A percentile compares a stretch with the other conserved stretches of the same genome.
Conservation (phyloP, 2,329 filamentous ascomycete genomes). For the Thielaviopsis euricoi region DNA sequence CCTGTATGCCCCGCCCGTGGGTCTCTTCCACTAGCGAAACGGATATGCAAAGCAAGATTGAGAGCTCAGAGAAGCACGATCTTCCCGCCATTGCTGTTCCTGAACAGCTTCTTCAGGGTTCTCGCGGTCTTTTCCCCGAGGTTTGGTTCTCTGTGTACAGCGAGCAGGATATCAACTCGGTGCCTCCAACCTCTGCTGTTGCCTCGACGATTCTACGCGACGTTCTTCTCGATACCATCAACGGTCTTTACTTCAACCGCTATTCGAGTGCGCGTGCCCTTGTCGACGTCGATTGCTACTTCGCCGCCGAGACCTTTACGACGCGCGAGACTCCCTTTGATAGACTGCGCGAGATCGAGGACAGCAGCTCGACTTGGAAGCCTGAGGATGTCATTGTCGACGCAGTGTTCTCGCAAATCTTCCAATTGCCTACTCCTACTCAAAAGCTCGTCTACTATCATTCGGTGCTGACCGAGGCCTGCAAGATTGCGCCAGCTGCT, state of each 20-base stretch:
- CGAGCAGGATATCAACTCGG: constrained; percentile 74
- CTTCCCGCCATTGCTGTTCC: constrained; percentile 67
- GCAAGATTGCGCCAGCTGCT: constrained; percentile 90
- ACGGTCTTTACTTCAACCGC: constrained; percentile 83
- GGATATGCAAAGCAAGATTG: constrained; percentile 42
- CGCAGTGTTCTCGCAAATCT: constrained; percentile 87
- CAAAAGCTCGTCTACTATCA: constrained; percentile 97
- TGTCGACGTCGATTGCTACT: constrained; percentile 91
- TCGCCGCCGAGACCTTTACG: constrained; percentile 75
- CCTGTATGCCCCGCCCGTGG: constrained; percentile 52
- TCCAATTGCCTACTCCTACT: constrained; percentile 71
- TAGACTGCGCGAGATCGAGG: constrained; percentile 55
- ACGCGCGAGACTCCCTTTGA: constrained; percentile 90
- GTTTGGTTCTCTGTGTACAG: constrained; percentile 86
- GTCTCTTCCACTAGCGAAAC: constrained; percentile 44
- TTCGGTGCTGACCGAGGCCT: constrained; percentile 82
- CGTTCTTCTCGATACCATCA: constrained; percentile 79
- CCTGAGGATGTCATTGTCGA: constrained; percentile 96
- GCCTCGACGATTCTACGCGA: constrained; percentile 75
- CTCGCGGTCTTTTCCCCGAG: constrained; percentile 72
- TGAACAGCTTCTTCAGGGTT: constrained; percentile 55
- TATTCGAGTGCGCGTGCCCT: constrained; percentile 73
- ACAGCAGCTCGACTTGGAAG: constrained; percentile 69
- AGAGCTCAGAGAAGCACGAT: constrained; percentile 50
- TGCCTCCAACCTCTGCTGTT: constrained; percentile 60